Conservation (phyloP, 352 stramenopile genomes). For the Aphanomyces astaci region DNA sequence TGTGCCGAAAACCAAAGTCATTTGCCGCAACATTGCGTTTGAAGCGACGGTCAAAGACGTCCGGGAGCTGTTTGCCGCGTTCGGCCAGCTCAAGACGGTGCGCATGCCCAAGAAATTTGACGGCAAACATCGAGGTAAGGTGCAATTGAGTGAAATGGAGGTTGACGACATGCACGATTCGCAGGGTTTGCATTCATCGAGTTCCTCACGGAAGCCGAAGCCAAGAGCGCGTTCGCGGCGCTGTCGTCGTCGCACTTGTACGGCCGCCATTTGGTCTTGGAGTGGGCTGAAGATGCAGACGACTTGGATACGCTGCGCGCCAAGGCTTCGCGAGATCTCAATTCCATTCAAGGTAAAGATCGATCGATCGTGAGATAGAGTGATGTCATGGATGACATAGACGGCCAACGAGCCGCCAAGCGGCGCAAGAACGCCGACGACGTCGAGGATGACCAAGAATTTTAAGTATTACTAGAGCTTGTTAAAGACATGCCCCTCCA, state of each 20-base stretch:
- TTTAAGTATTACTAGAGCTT: constrained; percentile 19
- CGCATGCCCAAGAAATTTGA: constrained; percentile 99
- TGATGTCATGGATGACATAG: not conserved
- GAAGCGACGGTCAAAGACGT: constrained; percentile 96
- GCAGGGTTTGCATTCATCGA: constrained; percentile 96
- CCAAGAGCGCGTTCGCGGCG: constrained; percentile 84
- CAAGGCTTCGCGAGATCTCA: constrained; percentile 69
- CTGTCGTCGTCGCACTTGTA: constrained; percentile 97
- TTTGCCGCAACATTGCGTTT: constrained; percentile 98
- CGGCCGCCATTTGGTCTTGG: constrained; percentile 96
- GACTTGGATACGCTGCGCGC: constrained; percentile 76
- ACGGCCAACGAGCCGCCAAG: constrained; percentile 18
- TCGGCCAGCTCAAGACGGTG: constrained; percentile 96
- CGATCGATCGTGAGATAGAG: not conserved
- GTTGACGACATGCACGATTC: not conserved
- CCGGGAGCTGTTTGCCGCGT: constrained; percentile 94
- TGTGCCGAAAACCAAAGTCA: constrained; percentile 89
- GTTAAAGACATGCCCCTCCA: no score
- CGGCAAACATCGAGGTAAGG: constrained; percentile 87
- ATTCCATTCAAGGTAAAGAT: constrained; percentile 49
- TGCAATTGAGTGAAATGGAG: no score
- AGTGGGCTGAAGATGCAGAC: constrained; percentile 91
- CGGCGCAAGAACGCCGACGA: constrained; percentile 16
- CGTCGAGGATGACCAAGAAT: constrained; percentile 19
- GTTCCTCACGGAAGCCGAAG: constrained; percentile 95